Percentiles rank a stretch among this genome's conserved stretches.
Conservation (phyloP, 345 rosid species). For the Euclidium syriacum region DNA sequence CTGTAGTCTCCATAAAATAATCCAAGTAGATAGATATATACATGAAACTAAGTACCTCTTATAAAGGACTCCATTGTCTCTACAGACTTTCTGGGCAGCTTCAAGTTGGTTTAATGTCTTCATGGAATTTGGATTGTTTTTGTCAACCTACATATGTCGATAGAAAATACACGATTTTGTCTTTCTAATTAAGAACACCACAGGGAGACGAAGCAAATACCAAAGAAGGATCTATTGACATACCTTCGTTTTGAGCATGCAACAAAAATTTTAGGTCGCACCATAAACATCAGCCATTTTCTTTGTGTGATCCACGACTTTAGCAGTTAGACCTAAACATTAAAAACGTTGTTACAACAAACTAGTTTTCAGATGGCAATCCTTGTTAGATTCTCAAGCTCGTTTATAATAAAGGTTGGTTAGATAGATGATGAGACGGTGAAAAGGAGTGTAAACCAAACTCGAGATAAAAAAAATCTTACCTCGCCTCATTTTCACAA, state of each 20-base stretch:
- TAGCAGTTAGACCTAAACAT: slow-evolving; percentile 70
- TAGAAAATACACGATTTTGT: not conserved
- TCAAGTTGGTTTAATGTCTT: slow-evolving; percentile 49
- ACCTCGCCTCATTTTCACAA: slow-evolving; percentile 90
- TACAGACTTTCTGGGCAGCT: slow-evolving; percentile 49
- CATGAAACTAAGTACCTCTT: no score
- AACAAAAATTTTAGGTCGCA: slow-evolving; percentile 57
- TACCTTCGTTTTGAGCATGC: slow-evolving; percentile 61
- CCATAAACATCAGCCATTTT: slow-evolving; percentile 76
- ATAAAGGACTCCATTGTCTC: slow-evolving; percentile 41
- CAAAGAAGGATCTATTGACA: not conserved
- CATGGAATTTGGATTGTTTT: slow-evolving; percentile 58
- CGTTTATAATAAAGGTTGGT: not conserved
- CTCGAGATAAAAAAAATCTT: slow-evolving; percentile 20
- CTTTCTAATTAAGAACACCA: not conserved
- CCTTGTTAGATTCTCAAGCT: not conserved
- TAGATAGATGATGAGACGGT: no score
- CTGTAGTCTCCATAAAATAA: no score
- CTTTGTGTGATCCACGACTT: slow-evolving; percentile 57
- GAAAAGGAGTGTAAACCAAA: no score
- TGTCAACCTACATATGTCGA: slow-evolving; percentile 43
- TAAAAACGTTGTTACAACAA: no score
- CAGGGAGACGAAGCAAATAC: not conserved
- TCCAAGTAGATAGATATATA: no score
- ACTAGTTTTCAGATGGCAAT: not conserved